Evolutionary conservation across 139 green algal genomes (phyloP).

Genomic region (Chlorella sp.): DNA sequence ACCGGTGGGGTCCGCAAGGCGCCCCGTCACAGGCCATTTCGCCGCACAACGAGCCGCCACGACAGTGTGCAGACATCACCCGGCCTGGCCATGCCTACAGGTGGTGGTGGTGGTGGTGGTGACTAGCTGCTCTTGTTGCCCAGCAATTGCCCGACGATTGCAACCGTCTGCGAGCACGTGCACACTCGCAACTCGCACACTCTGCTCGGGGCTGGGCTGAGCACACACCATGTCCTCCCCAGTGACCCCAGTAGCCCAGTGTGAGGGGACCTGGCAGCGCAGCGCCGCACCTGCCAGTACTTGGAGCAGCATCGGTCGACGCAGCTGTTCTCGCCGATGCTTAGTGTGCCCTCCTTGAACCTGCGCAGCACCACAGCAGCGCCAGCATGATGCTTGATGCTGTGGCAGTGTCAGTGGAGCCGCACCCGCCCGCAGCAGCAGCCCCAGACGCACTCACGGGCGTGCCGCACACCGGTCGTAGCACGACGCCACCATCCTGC

Average conservation of each 20-base stretch:
- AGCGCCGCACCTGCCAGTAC: constrained; percentile 87
- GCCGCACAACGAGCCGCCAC: too few relatives aligned
- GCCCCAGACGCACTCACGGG: constrained; percentile 46
- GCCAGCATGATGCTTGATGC: background rate
- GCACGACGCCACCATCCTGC: constrained; percentile 81
- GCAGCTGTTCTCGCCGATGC: constrained; percentile 93
- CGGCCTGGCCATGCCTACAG: too few relatives aligned
- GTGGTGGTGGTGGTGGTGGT: too few relatives aligned
- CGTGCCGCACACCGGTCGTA: constrained; percentile 81
- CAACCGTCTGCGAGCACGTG: background rate
- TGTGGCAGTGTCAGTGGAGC: background rate
- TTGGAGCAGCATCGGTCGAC: constrained; percentile 91
- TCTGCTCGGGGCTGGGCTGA: background rate
- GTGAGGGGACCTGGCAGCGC: background rate
- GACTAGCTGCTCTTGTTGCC: background rate
- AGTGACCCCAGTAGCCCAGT: background rate
- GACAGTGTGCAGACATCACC: too few relatives aligned
- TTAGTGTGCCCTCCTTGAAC: constrained; percentile 91
- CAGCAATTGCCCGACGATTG: background rate
- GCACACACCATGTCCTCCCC: background rate
- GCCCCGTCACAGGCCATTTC: too few relatives aligned
- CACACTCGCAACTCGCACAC: too few relatives aligned
- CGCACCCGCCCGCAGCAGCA: background rate
- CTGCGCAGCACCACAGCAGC: constrained; percentile 35
- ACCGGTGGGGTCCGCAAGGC: too few relatives aligned